Percentiles rank a stretch among this genome's conserved stretches.
phyloP scores from a whole-genome alignment of 495 filamentous ascomycete species.

The Daldinia grandis region DNA sequence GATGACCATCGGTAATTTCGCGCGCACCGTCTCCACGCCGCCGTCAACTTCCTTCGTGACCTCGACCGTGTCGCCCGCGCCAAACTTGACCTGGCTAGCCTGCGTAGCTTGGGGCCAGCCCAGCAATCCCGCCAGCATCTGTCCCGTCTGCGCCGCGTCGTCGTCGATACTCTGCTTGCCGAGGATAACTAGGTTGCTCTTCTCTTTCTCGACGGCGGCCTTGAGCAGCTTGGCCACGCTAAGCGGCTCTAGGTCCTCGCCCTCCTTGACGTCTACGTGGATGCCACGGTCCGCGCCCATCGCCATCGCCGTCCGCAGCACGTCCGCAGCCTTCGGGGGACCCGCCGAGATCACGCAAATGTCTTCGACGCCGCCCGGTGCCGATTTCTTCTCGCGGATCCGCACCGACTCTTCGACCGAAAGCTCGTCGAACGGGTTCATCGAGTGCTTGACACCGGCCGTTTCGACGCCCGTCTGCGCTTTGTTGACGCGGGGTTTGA shows the following conservation, averaged over 20 bases:
- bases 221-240: constrained; percentile 87
- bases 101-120: constrained; percentile 95
- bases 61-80: constrained; percentile 65
- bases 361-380: constrained; percentile 73
- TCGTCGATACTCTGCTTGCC: constrained; percentile 99
- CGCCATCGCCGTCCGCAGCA: constrained; percentile 94
- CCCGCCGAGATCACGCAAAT: constrained; percentile 91
- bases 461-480: constrained; percentile 93
- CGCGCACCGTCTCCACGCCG: constrained; percentile 86
- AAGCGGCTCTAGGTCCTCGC: constrained; percentile 82
- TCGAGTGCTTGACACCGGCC: constrained; percentile 89
- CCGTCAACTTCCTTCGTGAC: constrained; percentile 95
- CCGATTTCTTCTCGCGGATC: constrained; percentile 79
- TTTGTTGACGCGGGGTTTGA: constrained; percentile 98
- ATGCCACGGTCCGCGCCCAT: constrained; percentile 96
- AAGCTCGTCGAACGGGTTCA: constrained; percentile 99
- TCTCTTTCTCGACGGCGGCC: constrained; percentile 78
- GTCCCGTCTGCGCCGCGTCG: constrained; percentile 93
- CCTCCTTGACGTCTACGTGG: constrained; percentile 77
- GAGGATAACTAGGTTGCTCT: constrained; percentile 88
- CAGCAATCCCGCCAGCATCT: constrained; percentile 94
- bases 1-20: constrained; percentile 86
- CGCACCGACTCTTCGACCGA: constrained; percentile 95
- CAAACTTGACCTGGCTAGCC: constrained; percentile 81
- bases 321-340: constrained; percentile 83